Percentiles rank a stretch among this genome's conserved stretches.
These are phyloP conservation scores for Coemansia sp. DNA, from an alignment of 192 early-diverging fungal genomes.

Conservation along the genomic window DNA sequence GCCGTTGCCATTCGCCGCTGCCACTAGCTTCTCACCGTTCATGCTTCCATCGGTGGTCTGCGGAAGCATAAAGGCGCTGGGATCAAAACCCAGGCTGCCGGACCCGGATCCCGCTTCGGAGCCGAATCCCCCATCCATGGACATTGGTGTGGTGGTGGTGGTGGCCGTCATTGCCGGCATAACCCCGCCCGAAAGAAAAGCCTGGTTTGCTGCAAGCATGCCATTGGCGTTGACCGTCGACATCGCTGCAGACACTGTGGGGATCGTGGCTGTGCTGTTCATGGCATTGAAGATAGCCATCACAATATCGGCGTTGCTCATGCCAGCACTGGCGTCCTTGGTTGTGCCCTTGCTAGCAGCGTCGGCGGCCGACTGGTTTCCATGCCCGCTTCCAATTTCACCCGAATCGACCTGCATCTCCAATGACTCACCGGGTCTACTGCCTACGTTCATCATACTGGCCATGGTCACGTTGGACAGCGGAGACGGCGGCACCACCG, in stretches of 20 bases:
- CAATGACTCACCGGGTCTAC: not conserved
- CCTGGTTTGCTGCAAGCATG: not conserved
- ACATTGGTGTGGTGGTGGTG: not conserved
- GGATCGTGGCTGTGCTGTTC: conserved; percentile 11
- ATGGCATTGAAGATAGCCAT: conserved; percentile 52
- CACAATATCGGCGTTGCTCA: conserved; percentile 30
- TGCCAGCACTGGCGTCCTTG: not conserved
- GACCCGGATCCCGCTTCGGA: not conserved
- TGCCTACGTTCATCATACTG: not conserved
- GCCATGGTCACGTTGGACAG: conserved; percentile 40
- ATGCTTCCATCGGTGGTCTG: conserved; percentile 10
- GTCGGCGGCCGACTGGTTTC: not conserved
- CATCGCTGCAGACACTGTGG: conserved; percentile 4
- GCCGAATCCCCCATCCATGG: not conserved
- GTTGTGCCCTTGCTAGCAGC: not conserved
- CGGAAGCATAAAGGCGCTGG: conserved; percentile 20
- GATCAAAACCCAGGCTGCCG: conserved; percentile 32
- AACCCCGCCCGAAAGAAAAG: not conserved
- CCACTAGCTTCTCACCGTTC: not conserved
- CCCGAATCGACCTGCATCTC: conserved; percentile 2
- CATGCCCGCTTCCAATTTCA: not conserved
- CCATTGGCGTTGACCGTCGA: not conserved
- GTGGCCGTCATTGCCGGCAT: not conserved
- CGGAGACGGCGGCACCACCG: conserved; percentile 40
- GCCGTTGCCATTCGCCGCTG: not conserved